A percentile compares a stretch with the other conserved stretches of the same genome.
phyloP scores from a whole-genome alignment of 441 rosid species.

The Geranium incanum region DNA sequence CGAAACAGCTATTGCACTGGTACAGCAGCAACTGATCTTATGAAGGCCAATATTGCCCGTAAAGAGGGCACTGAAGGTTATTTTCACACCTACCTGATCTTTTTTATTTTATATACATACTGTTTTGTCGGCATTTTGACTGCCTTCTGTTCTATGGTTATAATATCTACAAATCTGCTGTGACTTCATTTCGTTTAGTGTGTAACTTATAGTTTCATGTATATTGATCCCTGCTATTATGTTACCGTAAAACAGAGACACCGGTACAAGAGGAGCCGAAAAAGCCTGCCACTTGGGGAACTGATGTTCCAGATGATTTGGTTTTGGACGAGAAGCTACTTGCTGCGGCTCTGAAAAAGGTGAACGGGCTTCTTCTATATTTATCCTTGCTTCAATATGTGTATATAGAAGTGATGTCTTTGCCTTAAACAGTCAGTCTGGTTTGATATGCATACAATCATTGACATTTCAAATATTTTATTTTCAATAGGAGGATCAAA shows the following conservation, averaged over 20 bases:
- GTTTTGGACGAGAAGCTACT: conserved; percentile 61
- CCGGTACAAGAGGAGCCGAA: conserved; percentile 48
- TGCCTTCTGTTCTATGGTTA: not conserved
- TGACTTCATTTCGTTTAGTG: not conserved
- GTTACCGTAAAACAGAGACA: conserved; percentile 28
- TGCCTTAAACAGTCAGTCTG: too few relatives aligned
- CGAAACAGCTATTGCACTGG: conserved; percentile 64
- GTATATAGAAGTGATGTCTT: not conserved
- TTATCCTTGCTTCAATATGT: not conserved
- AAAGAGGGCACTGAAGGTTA: conserved; percentile 44
- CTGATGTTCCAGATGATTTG: conserved; percentile 60
- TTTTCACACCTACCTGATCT: not conserved
- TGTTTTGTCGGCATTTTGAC: not conserved
- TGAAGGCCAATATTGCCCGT: conserved; percentile 55
- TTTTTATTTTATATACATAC: not conserved
- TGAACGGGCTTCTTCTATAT: conserved; percentile 16
- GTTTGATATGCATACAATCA: not conserved
- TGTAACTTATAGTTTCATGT: not conserved
- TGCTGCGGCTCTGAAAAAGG: conserved; percentile 72
- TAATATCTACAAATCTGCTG: not conserved
- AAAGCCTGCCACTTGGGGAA: conserved; percentile 71
- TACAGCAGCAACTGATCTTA: conserved; percentile 47
- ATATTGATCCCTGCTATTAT: not conserved
- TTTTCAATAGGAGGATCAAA: conserved; percentile 50
- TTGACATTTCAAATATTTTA: not conserved